Evolutionary conservation across 1,284 basidiomycete species (phyloP).

Genomic region (Inonotus hispidus): DNA sequence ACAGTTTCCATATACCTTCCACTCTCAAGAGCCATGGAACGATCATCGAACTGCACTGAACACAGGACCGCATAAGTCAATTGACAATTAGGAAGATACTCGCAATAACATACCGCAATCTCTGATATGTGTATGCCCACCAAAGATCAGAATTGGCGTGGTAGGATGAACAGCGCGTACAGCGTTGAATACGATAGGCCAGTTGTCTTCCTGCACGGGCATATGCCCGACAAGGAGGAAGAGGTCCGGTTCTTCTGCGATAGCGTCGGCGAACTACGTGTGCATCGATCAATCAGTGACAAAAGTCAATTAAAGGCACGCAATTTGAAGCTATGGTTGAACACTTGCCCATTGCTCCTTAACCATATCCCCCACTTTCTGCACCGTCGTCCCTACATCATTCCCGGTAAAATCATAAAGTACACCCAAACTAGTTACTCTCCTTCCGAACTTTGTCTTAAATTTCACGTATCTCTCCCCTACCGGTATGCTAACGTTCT

Average conservation of each 20-base stretch:
- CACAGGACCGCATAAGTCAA: not conserved
- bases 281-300: not conserved
- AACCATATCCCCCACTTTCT: slow-evolving; percentile 68
- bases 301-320: slow-evolving; percentile 15
- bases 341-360: slow-evolving; percentile 59
- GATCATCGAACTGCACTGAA: slow-evolving; percentile 51
- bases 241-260: slow-evolving; percentile 74
- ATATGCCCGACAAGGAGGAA: slow-evolving; percentile 76
- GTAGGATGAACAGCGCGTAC: slow-evolving; percentile 65
- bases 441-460: slow-evolving; percentile 51
- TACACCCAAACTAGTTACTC: slow-evolving; percentile 79
- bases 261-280: slow-evolving; percentile 66
- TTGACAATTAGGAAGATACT: not conserved
- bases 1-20: slow-evolving; percentile 88
- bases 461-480: slow-evolving; percentile 73
- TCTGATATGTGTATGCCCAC: slow-evolving; percentile 50
- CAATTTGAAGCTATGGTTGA: not conserved
- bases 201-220: slow-evolving; percentile 60
- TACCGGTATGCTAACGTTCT: slow-evolving; percentile 50
- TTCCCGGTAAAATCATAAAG: slow-evolving; percentile 69
- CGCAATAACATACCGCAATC: slow-evolving; percentile 33
- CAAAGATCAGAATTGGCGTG: slow-evolving; percentile 78
- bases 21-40: slow-evolving; percentile 70
- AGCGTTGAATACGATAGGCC: slow-evolving; percentile 67
- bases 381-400: slow-evolving; percentile 65